A percentile compares a stretch with the other conserved stretches of the same genome.
These are phyloP conservation scores for Elaeis oleifera DNA, from an alignment of 202 grass and related monocot species.

Conservation along the genomic window DNA sequence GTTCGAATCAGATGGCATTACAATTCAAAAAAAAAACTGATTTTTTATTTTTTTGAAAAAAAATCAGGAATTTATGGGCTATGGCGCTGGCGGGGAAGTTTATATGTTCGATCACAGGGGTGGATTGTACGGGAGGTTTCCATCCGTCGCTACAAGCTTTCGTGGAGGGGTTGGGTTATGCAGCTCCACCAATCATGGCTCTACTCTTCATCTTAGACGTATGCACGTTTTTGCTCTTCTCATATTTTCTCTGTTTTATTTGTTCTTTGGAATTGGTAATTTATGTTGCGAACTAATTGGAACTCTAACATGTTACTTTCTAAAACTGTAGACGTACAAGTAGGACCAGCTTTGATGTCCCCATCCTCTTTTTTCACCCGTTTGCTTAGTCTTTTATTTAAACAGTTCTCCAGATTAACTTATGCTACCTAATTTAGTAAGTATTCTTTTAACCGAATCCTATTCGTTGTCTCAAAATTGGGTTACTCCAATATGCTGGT, in stretches of 20 bases:
- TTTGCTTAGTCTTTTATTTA: too few species aligned
- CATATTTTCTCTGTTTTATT: neutral
- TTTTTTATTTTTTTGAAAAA: neutral
- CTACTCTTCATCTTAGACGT: constrained; percentile 90
- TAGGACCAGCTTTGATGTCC: too few species aligned
- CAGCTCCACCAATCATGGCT: constrained; percentile 87
- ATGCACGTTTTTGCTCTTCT: constrained; percentile 1
- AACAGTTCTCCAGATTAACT: too few species aligned
- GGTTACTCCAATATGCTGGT: too few species aligned
- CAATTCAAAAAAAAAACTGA: neutral
- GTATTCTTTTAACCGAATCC: too few species aligned
- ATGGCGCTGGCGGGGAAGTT: constrained; percentile 79
- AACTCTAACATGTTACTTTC: too few species aligned
- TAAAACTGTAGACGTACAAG: too few species aligned
- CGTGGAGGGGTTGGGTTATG: constrained; percentile 77
- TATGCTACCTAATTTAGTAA: too few species aligned
- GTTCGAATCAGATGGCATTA: neutral
- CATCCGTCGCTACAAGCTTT: constrained; percentile 67
- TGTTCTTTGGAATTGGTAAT: neutral
- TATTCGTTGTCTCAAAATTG: too few species aligned
- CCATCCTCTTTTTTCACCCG: too few species aligned
- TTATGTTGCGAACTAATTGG: too few species aligned
- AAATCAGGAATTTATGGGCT: constrained; percentile 58
- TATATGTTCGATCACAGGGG: constrained; percentile 72
- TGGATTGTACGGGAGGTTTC: constrained; percentile 64